phyloP scores from a whole-genome alignment of 768 basidiomycete species.

The Tremella yokohamensis region DNA sequence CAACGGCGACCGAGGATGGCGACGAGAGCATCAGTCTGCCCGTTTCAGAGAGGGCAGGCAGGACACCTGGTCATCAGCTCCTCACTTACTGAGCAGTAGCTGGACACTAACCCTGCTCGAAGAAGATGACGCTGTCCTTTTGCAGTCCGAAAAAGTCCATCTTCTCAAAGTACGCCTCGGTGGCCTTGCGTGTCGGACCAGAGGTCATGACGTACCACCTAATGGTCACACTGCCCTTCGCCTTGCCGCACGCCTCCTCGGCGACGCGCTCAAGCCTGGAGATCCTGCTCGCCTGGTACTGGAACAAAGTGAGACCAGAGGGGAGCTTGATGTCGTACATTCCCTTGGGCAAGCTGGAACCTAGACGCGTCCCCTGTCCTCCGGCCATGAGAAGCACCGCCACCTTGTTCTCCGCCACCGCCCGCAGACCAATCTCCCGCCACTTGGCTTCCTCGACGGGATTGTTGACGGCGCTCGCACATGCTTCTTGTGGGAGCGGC shows the following conservation, averaged over 20 bases:
- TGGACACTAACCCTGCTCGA: slow-evolving; percentile 92
- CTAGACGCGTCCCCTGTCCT: slow-evolving; percentile 92
- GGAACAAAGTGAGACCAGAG: slow-evolving; percentile 89
- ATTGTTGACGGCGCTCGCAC: slow-evolving; percentile 60
- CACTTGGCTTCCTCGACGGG: slow-evolving; percentile 59
- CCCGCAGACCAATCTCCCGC: slow-evolving; percentile 72
- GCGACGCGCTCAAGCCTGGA: slow-evolving; percentile 74
- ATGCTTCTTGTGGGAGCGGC: slow-evolving; percentile 74
- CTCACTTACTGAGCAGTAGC: too few species aligned
- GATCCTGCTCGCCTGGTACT: slow-evolving; percentile 96
- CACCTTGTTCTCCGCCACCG: slow-evolving; percentile 75
- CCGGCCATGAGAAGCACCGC: slow-evolving; percentile 98
- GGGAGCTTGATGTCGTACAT: slow-evolving; percentile 97
- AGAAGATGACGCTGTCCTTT: slow-evolving; percentile 77
- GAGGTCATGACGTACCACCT: slow-evolving; percentile 99
- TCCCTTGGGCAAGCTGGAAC: slow-evolving; percentile 88
- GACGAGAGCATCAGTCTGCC: slow-evolving; percentile 88
- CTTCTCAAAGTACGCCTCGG: slow-evolving; percentile 75
- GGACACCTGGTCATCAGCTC: slow-evolving; percentile 64
- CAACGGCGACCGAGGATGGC: slow-evolving; percentile 76
- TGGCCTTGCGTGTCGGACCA: slow-evolving; percentile 84
- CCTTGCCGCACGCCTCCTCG: slow-evolving; percentile 53
- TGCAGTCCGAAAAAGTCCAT: slow-evolving; percentile 78
- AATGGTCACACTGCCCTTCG: slow-evolving; percentile 63
- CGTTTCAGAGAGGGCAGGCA: slow-evolving; percentile 89